phyloP scores from a whole-genome alignment of 2,329 filamentous ascomycete species.

The Fusarium decemcellulare region DNA sequence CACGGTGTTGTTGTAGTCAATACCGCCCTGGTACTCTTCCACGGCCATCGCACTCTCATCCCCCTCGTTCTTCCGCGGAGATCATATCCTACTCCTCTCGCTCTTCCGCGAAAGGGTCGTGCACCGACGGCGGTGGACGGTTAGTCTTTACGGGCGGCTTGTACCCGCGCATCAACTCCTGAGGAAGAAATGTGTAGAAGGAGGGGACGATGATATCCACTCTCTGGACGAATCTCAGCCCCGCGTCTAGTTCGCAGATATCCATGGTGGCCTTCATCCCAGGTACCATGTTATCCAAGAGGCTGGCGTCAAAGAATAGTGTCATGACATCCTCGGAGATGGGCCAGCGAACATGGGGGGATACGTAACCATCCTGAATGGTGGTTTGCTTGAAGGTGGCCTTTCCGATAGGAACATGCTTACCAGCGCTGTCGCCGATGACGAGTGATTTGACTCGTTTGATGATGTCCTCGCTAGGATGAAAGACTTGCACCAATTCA shows the following conservation, averaged over 20 bases:
- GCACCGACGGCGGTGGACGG: slow-evolving; percentile 62
- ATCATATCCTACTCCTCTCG: slow-evolving; percentile 41
- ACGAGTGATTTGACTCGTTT: slow-evolving; percentile 61
- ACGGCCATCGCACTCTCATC: too few species aligned
- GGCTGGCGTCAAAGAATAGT: slow-evolving; percentile 78
- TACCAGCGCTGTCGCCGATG: slow-evolving; percentile 50
- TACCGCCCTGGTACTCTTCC: too few species aligned
- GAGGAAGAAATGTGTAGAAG: slow-evolving; percentile 76
- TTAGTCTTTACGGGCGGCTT: slow-evolving; percentile 67
- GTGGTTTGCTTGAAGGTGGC: slow-evolving; percentile 59
- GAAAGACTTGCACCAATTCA: slow-evolving; percentile 69
- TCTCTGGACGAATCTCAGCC: slow-evolving; percentile 75
- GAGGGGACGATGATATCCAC: slow-evolving; percentile 69
- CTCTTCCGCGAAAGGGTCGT: slow-evolving; percentile 49
- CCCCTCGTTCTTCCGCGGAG: too few species aligned
- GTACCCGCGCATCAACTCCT: slow-evolving; percentile 78
- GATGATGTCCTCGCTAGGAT: slow-evolving; percentile 57
- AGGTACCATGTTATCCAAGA: slow-evolving; percentile 66
- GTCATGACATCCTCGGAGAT: slow-evolving; percentile 42
- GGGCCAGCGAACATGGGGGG: slow-evolving; percentile 39
- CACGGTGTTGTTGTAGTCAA: too few species aligned
- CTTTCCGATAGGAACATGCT: slow-evolving; percentile 60
- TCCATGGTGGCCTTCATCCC: slow-evolving; percentile 75
- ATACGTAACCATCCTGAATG: slow-evolving; percentile 65
- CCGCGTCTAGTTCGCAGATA: slow-evolving; percentile 72